phyloP scores from a whole-genome alignment of 1,139 yeast genomes.

The Yamadazyma buinensis region DNA sequence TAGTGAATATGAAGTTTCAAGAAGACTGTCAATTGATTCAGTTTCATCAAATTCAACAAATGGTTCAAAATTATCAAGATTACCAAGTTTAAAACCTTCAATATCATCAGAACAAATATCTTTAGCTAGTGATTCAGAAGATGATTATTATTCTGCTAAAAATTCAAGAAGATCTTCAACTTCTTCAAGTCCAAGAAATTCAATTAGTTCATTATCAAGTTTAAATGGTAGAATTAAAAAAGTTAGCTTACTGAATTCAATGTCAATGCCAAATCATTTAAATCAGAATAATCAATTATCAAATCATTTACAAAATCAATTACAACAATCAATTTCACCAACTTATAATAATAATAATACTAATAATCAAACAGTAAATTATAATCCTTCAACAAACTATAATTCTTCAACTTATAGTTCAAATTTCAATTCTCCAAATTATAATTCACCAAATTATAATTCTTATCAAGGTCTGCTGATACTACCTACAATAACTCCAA shows the following conservation, averaged over 20 bases:
- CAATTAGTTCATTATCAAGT: conserved; percentile 42
- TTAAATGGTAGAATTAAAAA: conserved; percentile 41
- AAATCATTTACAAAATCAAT: background rate
- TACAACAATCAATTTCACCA: conserved; percentile 6
- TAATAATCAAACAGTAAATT: background rate
- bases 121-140: conserved; percentile 35
- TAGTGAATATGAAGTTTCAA: conserved; percentile 13
- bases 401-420: background rate
- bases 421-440: background rate
- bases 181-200: conserved; percentile 43
- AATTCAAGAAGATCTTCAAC: conserved; percentile 21
- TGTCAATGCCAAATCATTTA: background rate
- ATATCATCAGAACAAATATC: conserved; percentile 16
- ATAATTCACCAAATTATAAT: background rate
- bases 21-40: conserved; percentile 38
- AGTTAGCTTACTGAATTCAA: conserved; percentile 12
- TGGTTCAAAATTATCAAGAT: conserved; percentile 19
- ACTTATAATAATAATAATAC: conserved; percentile 4
- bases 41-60: conserved; percentile 21
- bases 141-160: conserved; percentile 34
- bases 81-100: conserved; percentile 28
- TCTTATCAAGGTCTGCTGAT: too few species aligned
- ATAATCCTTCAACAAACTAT: background rate
- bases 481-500: background rate
- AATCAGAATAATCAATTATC: conserved; percentile 2